Evolutionary conservation across 805 yeast genomes (phyloP), one percentile per base, ranked within the genome.

Genomic region (Pichia manshurica): DNA sequence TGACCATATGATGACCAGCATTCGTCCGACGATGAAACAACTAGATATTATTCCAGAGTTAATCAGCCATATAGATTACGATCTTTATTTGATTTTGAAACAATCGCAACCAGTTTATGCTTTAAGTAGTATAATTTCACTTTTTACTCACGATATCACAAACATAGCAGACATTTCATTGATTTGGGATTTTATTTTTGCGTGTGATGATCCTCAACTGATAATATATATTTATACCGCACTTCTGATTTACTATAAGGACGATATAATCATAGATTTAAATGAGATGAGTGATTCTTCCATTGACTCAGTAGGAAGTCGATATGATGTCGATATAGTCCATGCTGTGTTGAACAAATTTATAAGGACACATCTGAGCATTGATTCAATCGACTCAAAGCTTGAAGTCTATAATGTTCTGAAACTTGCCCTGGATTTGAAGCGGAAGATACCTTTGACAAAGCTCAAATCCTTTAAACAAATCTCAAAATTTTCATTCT

Each of bases 1-100:
- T 42, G 99, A 91, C 64, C 93, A 81, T 61, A 84, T 91, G 95
- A 72, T 87, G 63, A 75, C 82, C 4, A 75, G 79, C 20, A 72
- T 91, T 36, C 74, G 75, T 23, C 76, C 85, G 8, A 75, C 96
- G 0, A 63, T 87, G 10, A 76, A 74, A 45, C 89, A 87, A 47
- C 66, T 89, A 48, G 63, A 68, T 17, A 63, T 90, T 19, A 77
- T 93, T 3, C 89, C 95, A 0, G 73, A 77, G 3, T 56, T 90
- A 2, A 51, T 88, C 4, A 69, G 67, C 22, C 54, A 57, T 2
- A 65, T 71, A 2, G 95, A 87, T 54, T 62, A 59, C 4, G 54
- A 62, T 3, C 59, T 80, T 7, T 71, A 65, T 42, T 60, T 63
- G 3, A 56, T 74, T 17, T 70, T 80, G 13, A 68, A 65, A 16